phyloP scores from a whole-genome alignment of 441 rosid genomes.

The Bruguiera hainesii region DNA sequence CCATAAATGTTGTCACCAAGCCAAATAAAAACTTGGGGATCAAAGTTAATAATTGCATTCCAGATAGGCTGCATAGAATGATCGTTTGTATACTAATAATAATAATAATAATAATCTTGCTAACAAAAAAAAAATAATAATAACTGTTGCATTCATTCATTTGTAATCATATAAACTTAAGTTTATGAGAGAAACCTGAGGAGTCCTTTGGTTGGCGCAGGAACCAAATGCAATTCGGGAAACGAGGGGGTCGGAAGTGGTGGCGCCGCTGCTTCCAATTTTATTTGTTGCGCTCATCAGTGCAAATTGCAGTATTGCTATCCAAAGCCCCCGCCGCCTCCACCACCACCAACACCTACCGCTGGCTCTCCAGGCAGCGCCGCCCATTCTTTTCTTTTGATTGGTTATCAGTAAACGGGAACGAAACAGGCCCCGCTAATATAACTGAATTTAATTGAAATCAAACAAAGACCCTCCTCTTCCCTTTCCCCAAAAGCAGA shows the following conservation, averaged over 20 bases:
- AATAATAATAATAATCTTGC: not conserved
- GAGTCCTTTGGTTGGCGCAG: constrained; percentile 78
- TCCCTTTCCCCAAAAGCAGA: too few species aligned
- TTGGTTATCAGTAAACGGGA: too few species aligned
- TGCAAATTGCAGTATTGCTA: constrained; percentile 17
- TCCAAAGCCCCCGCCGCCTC: constrained; percentile 11
- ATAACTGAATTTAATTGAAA: too few species aligned
- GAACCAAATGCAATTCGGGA: constrained; percentile 82
- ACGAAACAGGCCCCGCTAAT: too few species aligned
- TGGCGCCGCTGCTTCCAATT: constrained; percentile 16
- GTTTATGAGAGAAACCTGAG: constrained; percentile 45
- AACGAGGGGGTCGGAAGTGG: constrained; percentile 16
- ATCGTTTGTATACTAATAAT: too few species aligned
- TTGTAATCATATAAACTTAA: too few species aligned
- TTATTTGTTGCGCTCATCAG: constrained; percentile 11
- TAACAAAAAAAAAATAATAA: not conserved
- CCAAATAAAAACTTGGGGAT: constrained; percentile 86
- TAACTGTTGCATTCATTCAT: not conserved
- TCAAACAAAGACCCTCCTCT: too few species aligned
- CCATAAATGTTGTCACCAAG: constrained; percentile 90
- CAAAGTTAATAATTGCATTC: constrained; percentile 65
- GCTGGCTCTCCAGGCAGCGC: not conserved
- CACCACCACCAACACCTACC: constrained; percentile 7
- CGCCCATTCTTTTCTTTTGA: not conserved
- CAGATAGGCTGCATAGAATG: constrained; percentile 55